Percentiles rank a stretch among this genome's conserved stretches.
Evolutionary conservation across 2,329 filamentous ascomycete genomes (phyloP).

Genomic region (Aspergillus piperis): DNA sequence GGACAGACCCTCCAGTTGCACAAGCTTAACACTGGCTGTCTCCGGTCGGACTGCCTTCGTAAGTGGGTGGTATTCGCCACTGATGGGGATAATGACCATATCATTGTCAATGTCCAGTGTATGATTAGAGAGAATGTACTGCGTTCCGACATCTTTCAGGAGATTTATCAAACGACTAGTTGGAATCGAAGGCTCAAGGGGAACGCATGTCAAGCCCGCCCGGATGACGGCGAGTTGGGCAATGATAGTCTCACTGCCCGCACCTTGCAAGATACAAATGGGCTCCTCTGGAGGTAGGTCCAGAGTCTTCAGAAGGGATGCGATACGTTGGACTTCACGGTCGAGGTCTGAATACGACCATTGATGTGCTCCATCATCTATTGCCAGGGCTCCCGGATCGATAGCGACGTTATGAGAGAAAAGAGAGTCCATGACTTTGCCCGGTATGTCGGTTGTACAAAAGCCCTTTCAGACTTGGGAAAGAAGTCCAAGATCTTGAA

Average conservation of each 20-base stretch:
- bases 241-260: slow-evolving; percentile 3
- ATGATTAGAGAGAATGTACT: slow-evolving; percentile 5
- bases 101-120: neutral
- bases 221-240: slow-evolving; percentile 12
- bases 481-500: neutral
- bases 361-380: neutral
- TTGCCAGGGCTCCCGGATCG: neutral
- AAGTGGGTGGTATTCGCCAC: neutral
- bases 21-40: neutral
- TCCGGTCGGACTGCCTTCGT: neutral
- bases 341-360: slow-evolving; percentile 9
- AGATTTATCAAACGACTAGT: slow-evolving; percentile 4
- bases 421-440: neutral
- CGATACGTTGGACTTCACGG: neutral
- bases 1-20: neutral
- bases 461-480: neutral
- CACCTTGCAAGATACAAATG: slow-evolving; percentile 5
- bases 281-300: slow-evolving; percentile 7
- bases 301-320: neutral
- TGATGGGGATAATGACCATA: slow-evolving; percentile 2
- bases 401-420: neutral
- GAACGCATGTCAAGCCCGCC: slow-evolving; percentile 11
- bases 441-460: neutral
- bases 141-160: slow-evolving; percentile 2
- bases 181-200: slow-evolving; percentile 6